These are phyloP conservation scores for Microsporum ferrugineum DNA, from an alignment of 2,329 filamentous ascomycete genomes.

Conservation along the genomic window DNA sequence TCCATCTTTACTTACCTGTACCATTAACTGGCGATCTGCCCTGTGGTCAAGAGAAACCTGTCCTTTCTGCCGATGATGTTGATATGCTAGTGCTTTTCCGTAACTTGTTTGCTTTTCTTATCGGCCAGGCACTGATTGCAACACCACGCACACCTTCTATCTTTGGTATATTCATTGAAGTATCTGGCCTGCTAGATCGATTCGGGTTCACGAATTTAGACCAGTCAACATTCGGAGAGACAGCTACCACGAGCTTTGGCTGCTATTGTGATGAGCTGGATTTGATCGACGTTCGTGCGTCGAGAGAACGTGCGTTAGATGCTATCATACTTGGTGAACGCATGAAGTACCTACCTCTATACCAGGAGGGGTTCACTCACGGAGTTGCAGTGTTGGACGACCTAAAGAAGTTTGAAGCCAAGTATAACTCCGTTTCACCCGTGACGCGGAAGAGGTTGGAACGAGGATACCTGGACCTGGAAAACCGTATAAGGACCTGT, in stretches of 20 bases:
- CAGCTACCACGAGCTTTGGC: conserved; percentile 40
- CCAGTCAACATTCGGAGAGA: conserved; percentile 52
- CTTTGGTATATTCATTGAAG: conserved; percentile 51
- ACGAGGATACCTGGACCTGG: conserved; percentile 67
- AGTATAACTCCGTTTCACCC: conserved; percentile 58
- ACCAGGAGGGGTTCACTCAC: conserved; percentile 85
- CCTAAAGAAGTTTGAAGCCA: conserved; percentile 55
- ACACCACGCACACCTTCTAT: conserved; percentile 44
- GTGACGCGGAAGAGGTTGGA: conserved; percentile 70
- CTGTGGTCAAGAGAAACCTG: conserved; percentile 18
- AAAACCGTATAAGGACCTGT: conserved; percentile 58
- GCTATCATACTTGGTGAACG: conserved; percentile 78
- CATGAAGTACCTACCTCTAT: conserved; percentile 70
- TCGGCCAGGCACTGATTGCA: conserved; percentile 51
- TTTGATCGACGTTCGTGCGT: conserved; percentile 68
- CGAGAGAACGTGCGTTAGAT: conserved; percentile 80
- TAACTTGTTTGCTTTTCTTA: conserved; percentile 53
- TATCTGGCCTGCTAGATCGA: conserved; percentile 45
- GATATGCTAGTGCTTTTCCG: conserved; percentile 49
- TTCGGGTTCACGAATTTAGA: conserved; percentile 53
- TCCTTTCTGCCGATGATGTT: conserved; percentile 38
- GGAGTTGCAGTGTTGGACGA: conserved; percentile 73
- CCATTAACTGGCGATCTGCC: conserved; percentile 42
- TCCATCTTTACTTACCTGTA: conserved; percentile 50
- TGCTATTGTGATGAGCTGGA: conserved; percentile 63